Conservation (phyloP, 164 flowering plant genomes). For the Akebia trifoliata region DNA sequence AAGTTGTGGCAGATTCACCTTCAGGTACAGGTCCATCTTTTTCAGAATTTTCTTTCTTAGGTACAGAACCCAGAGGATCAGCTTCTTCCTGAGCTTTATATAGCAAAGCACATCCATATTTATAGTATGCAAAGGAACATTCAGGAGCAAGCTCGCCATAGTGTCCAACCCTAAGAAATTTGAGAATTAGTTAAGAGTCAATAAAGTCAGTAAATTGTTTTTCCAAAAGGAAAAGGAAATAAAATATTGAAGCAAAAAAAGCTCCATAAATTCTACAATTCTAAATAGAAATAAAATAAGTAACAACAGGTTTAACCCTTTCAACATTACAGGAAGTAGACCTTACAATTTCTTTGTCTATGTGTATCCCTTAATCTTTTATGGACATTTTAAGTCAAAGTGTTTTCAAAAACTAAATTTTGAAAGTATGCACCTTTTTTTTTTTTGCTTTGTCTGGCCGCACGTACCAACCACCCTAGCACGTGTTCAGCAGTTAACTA, state of each 20-base stretch:
- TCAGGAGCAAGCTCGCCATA: slow-evolving; percentile 88
- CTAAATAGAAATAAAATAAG: not conserved
- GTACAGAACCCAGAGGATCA: slow-evolving; percentile 70
- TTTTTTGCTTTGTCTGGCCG: no score
- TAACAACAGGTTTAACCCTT: not conserved
- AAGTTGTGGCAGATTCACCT: slow-evolving; percentile 49
- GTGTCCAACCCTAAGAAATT: slow-evolving; percentile 57
- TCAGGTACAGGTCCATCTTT: slow-evolving; percentile 31
- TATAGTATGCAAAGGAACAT: slow-evolving; percentile 68
- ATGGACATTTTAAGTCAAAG: no score
- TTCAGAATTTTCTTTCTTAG: slow-evolving; percentile 57
- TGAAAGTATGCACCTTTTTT: no score
- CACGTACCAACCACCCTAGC: no score
- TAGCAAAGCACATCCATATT: slow-evolving; percentile 81
- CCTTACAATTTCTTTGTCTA: no score
- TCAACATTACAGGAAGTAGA: no score
- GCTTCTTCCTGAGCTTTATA: slow-evolving; percentile 92
- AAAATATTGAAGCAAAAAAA: no score
- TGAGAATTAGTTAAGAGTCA: not conserved
- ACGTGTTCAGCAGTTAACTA: no score
- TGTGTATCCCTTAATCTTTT: not conserved
- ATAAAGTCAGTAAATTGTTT: not conserved
- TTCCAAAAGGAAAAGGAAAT: not conserved
- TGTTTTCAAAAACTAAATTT: no score
- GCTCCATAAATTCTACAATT: no score